phyloP scores from a whole-genome alignment of 2,329 filamentous ascomycete species.

The Fusarium sulawesiense region DNA sequence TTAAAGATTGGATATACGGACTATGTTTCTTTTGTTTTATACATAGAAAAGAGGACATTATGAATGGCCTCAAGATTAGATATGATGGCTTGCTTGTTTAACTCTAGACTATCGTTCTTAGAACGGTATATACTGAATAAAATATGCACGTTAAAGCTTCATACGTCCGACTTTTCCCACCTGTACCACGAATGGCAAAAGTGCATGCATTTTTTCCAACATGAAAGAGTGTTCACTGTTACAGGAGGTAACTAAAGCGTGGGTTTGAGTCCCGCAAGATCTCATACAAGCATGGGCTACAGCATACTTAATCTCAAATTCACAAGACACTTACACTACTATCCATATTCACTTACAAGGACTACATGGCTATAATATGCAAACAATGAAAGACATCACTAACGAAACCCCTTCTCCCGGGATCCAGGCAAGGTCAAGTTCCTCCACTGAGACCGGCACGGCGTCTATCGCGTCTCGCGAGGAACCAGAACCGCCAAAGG shows the following conservation, averaged over 20 bases:
- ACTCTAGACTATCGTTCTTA: too few relatives aligned
- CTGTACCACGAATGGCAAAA: conserved; percentile 44
- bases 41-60: not conserved
- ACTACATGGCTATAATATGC: conserved; percentile 23
- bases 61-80: not conserved
- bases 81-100: not conserved
- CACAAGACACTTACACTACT: conserved; percentile 22
- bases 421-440: conserved; percentile 45
- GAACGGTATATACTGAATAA: not conserved
- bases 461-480: conserved; percentile 20
- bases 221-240: conserved; percentile 57
- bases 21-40: not conserved
- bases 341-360: not conserved
- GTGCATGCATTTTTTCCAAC: conserved; percentile 41
- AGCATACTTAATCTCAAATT: conserved; percentile 64
- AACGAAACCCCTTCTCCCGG: not conserved
- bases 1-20: not conserved
- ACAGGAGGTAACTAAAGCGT: conserved; percentile 57
- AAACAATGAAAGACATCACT: conserved; percentile 49
- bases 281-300: conserved; percentile 64
- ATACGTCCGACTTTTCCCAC: conserved; percentile 28
- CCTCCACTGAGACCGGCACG: conserved; percentile 49
- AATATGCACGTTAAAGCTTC: conserved; percentile 18
- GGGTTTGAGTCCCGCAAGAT: conserved; percentile 63
- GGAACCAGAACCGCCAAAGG: conserved; percentile 44